Conservation (phyloP, 192 early-diverging fungal species). For the Coemansia sp. region DNA sequence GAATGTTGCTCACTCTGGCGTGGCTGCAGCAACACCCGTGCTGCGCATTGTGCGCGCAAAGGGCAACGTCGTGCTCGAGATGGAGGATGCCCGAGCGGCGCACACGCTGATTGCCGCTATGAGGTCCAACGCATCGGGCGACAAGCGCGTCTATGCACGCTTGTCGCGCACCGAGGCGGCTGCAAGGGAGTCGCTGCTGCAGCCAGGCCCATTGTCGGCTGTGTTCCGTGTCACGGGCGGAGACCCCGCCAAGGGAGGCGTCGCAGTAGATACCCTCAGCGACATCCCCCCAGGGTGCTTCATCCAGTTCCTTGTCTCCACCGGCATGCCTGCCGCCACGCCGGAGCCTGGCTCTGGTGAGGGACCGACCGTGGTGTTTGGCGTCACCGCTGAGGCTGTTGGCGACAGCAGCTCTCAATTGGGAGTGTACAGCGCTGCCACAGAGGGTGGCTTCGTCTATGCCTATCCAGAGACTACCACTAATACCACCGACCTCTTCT, state of each 20-base stretch:
- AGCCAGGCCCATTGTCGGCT: neutral
- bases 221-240: slow-evolving; percentile 49
- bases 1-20: neutral
- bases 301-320: slow-evolving; percentile 38
- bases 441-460: slow-evolving; percentile 45
- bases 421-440: slow-evolving; percentile 19
- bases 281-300: slow-evolving; percentile 26
- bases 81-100: slow-evolving; percentile 25
- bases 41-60: slow-evolving; percentile 28
- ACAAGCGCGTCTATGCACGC: slow-evolving; percentile 29
- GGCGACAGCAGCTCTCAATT: neutral
- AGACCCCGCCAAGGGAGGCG: slow-evolving; percentile 45
- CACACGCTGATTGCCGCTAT: slow-evolving; percentile 29
- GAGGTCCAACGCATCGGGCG: neutral
- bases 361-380: slow-evolving; percentile 1
- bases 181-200: neutral
- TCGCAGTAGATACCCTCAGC: slow-evolving; percentile 35
- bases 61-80: slow-evolving; percentile 50
- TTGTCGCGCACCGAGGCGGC: neutral
- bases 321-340: neutral
- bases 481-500: slow-evolving; percentile 12
- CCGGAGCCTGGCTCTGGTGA: neutral
- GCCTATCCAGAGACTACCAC: neutral
- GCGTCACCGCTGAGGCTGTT: neutral
- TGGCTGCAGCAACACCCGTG: neutral